Percentiles rank a stretch among this genome's conserved stretches.
phyloP scores from a whole-genome alignment of 192 early-diverging fungal species.

The Backusella circina region DNA sequence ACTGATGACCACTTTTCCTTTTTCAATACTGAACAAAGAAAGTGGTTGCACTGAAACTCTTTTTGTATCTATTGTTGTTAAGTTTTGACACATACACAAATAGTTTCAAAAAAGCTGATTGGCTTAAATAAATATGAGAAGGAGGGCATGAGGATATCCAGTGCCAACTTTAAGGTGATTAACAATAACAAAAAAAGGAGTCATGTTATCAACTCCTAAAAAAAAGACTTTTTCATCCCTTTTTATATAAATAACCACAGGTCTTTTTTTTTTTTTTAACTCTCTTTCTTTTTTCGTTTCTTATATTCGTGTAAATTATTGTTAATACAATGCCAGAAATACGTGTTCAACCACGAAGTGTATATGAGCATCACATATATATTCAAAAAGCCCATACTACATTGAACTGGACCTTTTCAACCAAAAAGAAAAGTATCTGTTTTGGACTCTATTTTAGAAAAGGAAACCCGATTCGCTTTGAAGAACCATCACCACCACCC shows the following conservation, averaged over 20 bases:
- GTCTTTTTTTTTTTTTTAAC: neutral
- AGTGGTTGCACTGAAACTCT: neutral
- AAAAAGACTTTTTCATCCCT: neutral
- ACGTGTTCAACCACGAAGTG: constrained; percentile 71
- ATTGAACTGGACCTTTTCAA: constrained; percentile 91
- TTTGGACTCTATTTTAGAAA: constrained; percentile 27
- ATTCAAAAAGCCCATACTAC: constrained; percentile 69
- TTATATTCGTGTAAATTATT: neutral
- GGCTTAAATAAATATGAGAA: neutral
- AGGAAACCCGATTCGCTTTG: neutral
- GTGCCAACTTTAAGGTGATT: neutral
- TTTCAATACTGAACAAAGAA: neutral
- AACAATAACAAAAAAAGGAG: neutral
- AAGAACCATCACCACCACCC: neutral
- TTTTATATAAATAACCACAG: neutral
- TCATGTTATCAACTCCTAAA: neutral
- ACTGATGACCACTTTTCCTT: neutral
- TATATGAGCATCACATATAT: constrained; percentile 81
- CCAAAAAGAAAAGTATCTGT: constrained; percentile 63
- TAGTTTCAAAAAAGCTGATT: neutral
- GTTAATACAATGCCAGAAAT: constrained; percentile 66
- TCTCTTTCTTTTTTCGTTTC: neutral
- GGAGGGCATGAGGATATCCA: neutral
- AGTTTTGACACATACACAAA: neutral
- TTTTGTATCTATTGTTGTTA: neutral